phyloP scores from a whole-genome alignment of 352 stramenopile genomes.

The Phytophthora sansomeana region DNA sequence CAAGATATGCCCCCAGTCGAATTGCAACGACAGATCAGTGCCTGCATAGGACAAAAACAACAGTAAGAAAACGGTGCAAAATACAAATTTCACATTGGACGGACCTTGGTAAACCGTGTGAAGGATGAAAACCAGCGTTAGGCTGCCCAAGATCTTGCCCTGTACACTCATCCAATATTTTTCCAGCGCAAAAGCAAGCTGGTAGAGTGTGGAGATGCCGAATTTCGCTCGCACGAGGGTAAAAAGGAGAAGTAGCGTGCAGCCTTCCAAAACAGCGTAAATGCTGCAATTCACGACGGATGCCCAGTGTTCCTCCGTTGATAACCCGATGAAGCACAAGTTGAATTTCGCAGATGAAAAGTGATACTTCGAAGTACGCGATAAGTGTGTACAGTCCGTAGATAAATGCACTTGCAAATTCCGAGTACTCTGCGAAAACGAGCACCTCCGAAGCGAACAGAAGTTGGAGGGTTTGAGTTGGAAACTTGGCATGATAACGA shows the following conservation, averaged over 20 bases:
- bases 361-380: slow-evolving; percentile 14
- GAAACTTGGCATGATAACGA: slow-evolving; percentile 25
- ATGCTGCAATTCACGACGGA: slow-evolving; percentile 14
- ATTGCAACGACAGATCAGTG: slow-evolving; percentile 8
- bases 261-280: slow-evolving; percentile 26
- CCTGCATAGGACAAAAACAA: neutral
- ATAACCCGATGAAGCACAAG: slow-evolving; percentile 26
- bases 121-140: slow-evolving; percentile 40
- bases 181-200: slow-evolving; percentile 45
- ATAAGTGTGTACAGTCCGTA: slow-evolving; percentile 38
- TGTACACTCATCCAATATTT: slow-evolving; percentile 41
- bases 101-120: slow-evolving; percentile 25
- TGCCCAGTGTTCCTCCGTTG: neutral
- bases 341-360: slow-evolving; percentile 27
- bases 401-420: slow-evolving; percentile 29
- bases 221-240: slow-evolving; percentile 34
- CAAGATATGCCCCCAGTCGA: slow-evolving; percentile 11
- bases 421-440: slow-evolving; percentile 42
- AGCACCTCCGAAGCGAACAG: slow-evolving; percentile 36
- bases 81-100: neutral
- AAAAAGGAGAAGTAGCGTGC: slow-evolving; percentile 25
- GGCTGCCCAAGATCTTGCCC: slow-evolving; percentile 31
- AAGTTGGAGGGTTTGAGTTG: slow-evolving; percentile 30
- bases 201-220: slow-evolving; percentile 28
- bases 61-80: neutral